Conservation (phyloP, 306 rosid genomes). For the Castanospermum australe region DNA sequence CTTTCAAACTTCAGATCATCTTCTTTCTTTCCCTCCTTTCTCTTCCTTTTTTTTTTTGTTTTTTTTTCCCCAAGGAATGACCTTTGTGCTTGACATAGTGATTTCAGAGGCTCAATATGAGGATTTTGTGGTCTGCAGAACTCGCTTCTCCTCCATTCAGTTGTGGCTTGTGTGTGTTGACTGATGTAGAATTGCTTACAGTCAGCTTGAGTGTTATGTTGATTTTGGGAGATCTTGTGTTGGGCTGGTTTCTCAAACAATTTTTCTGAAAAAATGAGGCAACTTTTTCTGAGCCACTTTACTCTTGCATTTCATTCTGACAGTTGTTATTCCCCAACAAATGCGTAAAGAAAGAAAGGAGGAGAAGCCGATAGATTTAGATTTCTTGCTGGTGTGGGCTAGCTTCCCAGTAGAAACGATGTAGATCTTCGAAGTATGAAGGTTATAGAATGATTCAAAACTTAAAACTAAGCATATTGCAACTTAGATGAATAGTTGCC, state of each 20-base stretch:
- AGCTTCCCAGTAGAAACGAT: not conserved
- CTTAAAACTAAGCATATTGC: not conserved
- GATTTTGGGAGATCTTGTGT: not conserved
- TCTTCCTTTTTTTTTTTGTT: not conserved
- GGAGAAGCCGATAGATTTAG: not conserved
- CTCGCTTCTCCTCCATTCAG: not conserved
- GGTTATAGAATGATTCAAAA: constrained; percentile 11
- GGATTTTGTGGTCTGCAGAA: not conserved
- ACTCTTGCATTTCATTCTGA: not conserved
- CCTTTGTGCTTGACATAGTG: constrained; percentile 11
- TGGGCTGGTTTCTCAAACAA: not conserved
- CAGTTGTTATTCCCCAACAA: not conserved
- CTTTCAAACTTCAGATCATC: constrained; percentile 12
- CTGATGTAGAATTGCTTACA: not conserved
- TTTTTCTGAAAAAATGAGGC: not conserved
- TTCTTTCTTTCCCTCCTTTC: not conserved
- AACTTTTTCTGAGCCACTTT: not conserved
- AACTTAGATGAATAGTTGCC: not conserved
- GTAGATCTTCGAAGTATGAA: not conserved
- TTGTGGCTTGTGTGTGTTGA: not conserved
- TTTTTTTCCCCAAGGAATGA: not conserved
- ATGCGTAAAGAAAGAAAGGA: not conserved
- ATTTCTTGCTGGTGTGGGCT: not conserved
- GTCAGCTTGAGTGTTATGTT: constrained; percentile 13
- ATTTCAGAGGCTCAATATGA: constrained; percentile 8